Conservation (phyloP, 2,329 filamentous ascomycete genomes). For the Ceratocystis papillata region DNA sequence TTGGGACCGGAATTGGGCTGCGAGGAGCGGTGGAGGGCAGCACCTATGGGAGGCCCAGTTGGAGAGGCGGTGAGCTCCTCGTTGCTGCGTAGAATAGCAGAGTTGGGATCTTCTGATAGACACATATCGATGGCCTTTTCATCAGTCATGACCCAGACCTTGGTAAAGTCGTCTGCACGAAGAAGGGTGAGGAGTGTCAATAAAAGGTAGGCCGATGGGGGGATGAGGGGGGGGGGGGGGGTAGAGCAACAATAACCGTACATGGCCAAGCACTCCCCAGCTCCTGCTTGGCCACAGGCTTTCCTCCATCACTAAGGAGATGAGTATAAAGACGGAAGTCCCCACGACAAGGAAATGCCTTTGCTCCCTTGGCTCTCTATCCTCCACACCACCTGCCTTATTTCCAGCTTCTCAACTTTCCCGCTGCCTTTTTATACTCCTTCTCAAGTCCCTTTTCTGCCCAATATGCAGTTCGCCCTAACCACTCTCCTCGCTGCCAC, state of each 20-base stretch:
- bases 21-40: constrained; percentile 22
- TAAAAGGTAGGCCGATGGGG: constrained; percentile 17
- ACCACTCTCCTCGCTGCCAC: background rate
- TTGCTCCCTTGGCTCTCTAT: too few species aligned
- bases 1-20: background rate
- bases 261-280: too few species aligned
- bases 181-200: constrained; percentile 12
- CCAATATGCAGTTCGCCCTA: background rate
- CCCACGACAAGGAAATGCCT: too few species aligned
- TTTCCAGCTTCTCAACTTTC: too few species aligned
- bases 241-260: too few species aligned
- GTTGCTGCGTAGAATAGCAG: constrained; percentile 29
- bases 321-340: too few species aligned
- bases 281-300: too few species aligned
- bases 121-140: constrained; percentile 42
- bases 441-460: too few species aligned
- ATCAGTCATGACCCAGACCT: constrained; percentile 43
- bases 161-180: constrained; percentile 37
- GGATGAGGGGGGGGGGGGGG: background rate
- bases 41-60: constrained; percentile 29
- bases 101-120: constrained; percentile 41
- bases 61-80: constrained; percentile 33
- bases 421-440: too few species aligned
- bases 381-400: too few species aligned
- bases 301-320: too few species aligned